phyloP scores from a whole-genome alignment of 768 basidiomycete genomes.

The Phlebiopsis flavidoalba region DNA sequence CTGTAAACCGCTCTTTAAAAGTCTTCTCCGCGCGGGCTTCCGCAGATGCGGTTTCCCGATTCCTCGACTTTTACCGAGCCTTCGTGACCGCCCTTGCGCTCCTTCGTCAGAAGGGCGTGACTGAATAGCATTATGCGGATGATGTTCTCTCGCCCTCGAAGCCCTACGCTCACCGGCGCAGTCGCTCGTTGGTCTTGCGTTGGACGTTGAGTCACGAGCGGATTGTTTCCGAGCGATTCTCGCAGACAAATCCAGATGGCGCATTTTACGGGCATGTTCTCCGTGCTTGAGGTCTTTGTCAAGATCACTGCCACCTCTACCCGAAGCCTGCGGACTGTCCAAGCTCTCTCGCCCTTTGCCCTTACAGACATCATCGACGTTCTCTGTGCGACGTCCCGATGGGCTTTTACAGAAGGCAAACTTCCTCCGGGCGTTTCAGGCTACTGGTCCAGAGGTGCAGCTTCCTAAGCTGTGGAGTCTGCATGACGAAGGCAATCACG shows the following conservation, averaged over 20 bases:
- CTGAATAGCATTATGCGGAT: constrained; percentile 57
- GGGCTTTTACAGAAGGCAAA: constrained; percentile 58
- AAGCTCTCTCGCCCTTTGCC: constrained; percentile 87
- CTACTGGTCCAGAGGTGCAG: constrained; percentile 41
- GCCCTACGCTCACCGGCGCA: constrained; percentile 72
- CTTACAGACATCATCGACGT: constrained; percentile 90
- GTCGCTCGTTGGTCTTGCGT: constrained; percentile 77
- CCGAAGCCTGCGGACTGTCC: constrained; percentile 87
- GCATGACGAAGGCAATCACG: constrained; percentile 75
- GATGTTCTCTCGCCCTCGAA: constrained; percentile 78
- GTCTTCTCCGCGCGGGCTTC: constrained; percentile 62
- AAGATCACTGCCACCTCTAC: constrained; percentile 54
- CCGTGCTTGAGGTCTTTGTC: constrained; percentile 64
- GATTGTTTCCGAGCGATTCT: constrained; percentile 85
- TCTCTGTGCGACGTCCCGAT: constrained; percentile 65
- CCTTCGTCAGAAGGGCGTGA: constrained; percentile 50
- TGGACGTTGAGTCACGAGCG: constrained; percentile 82
- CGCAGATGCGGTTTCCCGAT: constrained; percentile 52
- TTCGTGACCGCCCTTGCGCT: constrained; percentile 46
- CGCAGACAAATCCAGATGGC: constrained; percentile 53
- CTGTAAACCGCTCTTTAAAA: constrained; percentile 58
- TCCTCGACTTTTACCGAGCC: constrained; percentile 59
- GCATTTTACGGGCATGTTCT: constrained; percentile 67
- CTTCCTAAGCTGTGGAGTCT: constrained; percentile 74
- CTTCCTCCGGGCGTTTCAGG: constrained; percentile 45